These are phyloP conservation scores for Fusarium tuaranense DNA, from an alignment of 2,329 filamentous ascomycete genomes.

Conservation along the genomic window DNA sequence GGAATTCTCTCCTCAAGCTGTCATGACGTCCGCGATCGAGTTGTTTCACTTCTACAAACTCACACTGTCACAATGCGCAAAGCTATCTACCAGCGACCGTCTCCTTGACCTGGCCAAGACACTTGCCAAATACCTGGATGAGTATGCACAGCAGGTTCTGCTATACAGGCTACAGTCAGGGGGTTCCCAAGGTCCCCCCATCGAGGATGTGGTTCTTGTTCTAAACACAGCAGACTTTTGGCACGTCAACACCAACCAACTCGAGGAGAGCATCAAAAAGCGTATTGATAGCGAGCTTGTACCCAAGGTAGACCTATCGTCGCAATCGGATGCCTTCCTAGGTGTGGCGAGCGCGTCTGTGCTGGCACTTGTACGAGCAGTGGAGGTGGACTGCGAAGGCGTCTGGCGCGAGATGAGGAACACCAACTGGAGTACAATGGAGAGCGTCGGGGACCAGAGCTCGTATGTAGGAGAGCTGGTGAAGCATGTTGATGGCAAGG, in stretches of 20 bases:
- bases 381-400: constrained; percentile 85
- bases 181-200: constrained; percentile 61
- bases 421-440: constrained; percentile 93
- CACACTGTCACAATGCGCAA: constrained; percentile 93
- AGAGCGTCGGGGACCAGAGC: constrained; percentile 92
- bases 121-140: constrained; percentile 92
- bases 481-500: constrained; percentile 76
- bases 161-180: constrained; percentile 74
- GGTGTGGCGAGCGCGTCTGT: constrained; percentile 92
- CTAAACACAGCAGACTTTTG: constrained; percentile 98
- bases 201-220: constrained; percentile 86
- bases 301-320: constrained; percentile 85
- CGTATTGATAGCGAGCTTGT: constrained; percentile 85
- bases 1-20: constrained; percentile 89
- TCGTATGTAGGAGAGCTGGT: constrained; percentile 89
- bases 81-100: constrained; percentile 90
- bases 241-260: constrained; percentile 90
- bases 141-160: constrained; percentile 94
- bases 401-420: constrained; percentile 98
- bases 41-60: constrained; percentile 97
- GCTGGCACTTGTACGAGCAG: constrained; percentile 83
- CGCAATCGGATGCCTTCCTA: constrained; percentile 94
- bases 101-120: constrained; percentile 86
- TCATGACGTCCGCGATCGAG: constrained; percentile 94
- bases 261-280: constrained; percentile 94